A percentile compares a stretch with the other conserved stretches of the same genome.
phyloP scores from a whole-genome alignment of 1,139 yeast genomes.

The Magnusiomyces sp. region DNA sequence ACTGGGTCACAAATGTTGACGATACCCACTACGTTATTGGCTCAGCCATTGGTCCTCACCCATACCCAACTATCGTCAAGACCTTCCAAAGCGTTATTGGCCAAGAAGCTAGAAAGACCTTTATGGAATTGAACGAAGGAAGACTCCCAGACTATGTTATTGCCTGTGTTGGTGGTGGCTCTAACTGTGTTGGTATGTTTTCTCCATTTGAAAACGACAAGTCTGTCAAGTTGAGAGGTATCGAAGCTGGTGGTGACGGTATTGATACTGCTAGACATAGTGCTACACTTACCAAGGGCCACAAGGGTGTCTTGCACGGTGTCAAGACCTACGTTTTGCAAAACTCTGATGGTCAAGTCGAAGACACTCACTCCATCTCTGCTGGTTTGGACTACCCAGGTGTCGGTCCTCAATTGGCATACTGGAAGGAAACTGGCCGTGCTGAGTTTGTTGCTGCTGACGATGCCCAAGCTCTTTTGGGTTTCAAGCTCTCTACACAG shows the following conservation, averaged over 20 bases:
- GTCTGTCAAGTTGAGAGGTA: constrained; percentile 76
- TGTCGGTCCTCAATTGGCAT: constrained; percentile 96
- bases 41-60: constrained; percentile 98
- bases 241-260: constrained; percentile 99
- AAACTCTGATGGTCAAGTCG: constrained; percentile 88
- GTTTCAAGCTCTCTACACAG: constrained; percentile 82
- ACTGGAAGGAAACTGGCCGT: constrained; percentile 91
- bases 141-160: constrained; percentile 87
- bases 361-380: constrained; percentile 94
- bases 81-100: constrained; percentile 98
- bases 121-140: constrained; percentile 66
- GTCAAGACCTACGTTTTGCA: constrained; percentile 90
- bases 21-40: constrained; percentile 94
- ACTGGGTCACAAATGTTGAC: constrained; percentile 83
- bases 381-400: constrained; percentile 99
- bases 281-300: constrained; percentile 87
- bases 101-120: constrained; percentile 86
- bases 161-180: constrained; percentile 99
- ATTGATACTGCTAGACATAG: constrained; percentile 77
- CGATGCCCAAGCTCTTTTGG: constrained; percentile 86
- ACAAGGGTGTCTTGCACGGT: constrained; percentile 97
- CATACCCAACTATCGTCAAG: constrained; percentile 94
- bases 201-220: constrained; percentile 82
- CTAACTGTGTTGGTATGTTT: constrained; percentile 93
- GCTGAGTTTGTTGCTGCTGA: constrained; percentile 87